phyloP scores from a whole-genome alignment of 805 yeast genomes.

The Saturnispora diversa region DNA sequence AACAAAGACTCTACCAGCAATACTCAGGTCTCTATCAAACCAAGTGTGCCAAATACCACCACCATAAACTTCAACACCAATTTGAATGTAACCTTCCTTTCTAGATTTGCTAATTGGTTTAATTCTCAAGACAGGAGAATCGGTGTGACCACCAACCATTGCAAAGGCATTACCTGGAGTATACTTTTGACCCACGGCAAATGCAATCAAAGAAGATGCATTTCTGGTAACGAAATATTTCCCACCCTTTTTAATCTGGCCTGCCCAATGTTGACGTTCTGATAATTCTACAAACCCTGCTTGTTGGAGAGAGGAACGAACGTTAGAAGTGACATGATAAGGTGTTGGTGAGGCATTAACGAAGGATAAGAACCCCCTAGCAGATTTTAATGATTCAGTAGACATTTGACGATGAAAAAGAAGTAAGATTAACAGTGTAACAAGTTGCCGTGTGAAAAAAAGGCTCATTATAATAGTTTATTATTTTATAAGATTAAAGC shows the following conservation, averaged over 20 bases:
- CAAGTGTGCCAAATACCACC: conserved; percentile 96
- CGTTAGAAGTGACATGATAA: conserved; percentile 77
- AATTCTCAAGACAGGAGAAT: conserved; percentile 81
- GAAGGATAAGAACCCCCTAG: conserved; percentile 62
- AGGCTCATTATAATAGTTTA: neutral
- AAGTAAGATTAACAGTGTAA: neutral
- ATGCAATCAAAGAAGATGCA: conserved; percentile 81
- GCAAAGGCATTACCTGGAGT: conserved; percentile 74
- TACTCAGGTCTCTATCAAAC: conserved; percentile 88
- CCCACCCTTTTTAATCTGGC: conserved; percentile 42
- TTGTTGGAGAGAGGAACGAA: conserved; percentile 42
- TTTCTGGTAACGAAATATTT: conserved; percentile 86
- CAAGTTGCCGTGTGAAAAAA: neutral
- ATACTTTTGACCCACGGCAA: conserved; percentile 69
- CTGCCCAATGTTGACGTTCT: conserved; percentile 68
- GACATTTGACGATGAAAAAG: conserved; percentile 11
- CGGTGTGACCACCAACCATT: conserved; percentile 94
- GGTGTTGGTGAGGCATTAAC: conserved; percentile 89
- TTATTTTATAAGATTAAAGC: neutral
- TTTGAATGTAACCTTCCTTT: conserved; percentile 71
- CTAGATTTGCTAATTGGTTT: conserved; percentile 75
- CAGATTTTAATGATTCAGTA: conserved; percentile 29
- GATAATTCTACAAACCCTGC: conserved; percentile 69
- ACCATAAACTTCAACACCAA: conserved; percentile 92
- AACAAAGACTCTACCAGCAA: conserved; percentile 88